Evolutionary conservation across 805 yeast genomes (phyloP).

Genomic region (Candida coquimbonensis): DNA sequence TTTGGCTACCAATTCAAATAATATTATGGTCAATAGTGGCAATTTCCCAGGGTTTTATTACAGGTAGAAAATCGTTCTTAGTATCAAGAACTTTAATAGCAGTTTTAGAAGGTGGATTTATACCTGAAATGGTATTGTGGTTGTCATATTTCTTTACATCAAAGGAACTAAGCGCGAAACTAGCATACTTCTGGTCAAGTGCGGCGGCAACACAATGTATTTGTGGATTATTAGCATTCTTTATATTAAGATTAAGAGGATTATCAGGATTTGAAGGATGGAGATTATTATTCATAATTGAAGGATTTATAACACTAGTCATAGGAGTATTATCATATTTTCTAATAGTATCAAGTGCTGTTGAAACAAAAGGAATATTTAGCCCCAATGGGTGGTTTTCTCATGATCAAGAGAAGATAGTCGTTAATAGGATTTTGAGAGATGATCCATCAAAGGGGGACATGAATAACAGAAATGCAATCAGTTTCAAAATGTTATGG

Average conservation of each 20-base stretch:
- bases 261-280: slow-evolving; percentile 36
- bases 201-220: slow-evolving; percentile 39
- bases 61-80: slow-evolving; percentile 34
- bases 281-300: slow-evolving; percentile 57
- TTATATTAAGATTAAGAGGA: slow-evolving; percentile 28
- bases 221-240: slow-evolving; percentile 38
- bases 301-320: slow-evolving; percentile 48
- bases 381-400: slow-evolving; percentile 46
- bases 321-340: slow-evolving; percentile 44
- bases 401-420: slow-evolving; percentile 48
- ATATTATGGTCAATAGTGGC: slow-evolving; percentile 51
- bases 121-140: slow-evolving; percentile 59
- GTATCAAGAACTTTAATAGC: slow-evolving; percentile 48
- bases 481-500: slow-evolving; percentile 33
- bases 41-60: slow-evolving; percentile 25
- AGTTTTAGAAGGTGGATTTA: slow-evolving; percentile 61
- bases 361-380: slow-evolving; percentile 43
- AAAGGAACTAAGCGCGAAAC: slow-evolving; percentile 49
- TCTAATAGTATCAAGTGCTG: slow-evolving; percentile 50
- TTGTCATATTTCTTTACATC: slow-evolving; percentile 59
- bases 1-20: slow-evolving; percentile 56
- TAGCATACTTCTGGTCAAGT: slow-evolving; percentile 56
- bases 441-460: slow-evolving; percentile 63
- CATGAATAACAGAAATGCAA: slow-evolving; percentile 54
- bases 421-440: slow-evolving; percentile 50